Evolutionary conservation across 75 land plant genomes (phyloP).

Genomic region (Isoetes taiwanensis): DNA sequence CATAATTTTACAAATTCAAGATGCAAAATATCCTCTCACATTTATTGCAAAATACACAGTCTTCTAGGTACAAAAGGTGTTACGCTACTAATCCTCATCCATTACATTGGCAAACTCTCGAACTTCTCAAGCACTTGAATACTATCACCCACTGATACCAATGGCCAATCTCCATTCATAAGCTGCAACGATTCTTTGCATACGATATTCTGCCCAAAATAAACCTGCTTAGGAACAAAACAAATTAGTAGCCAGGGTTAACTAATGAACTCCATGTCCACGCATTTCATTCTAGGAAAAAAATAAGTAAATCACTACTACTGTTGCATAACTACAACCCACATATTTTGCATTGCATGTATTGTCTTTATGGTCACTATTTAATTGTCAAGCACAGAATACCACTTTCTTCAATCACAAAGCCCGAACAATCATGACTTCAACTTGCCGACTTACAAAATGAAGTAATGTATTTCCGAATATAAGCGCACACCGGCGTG

Average conservation of each 20-base stretch:
- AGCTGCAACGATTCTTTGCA: slow-evolving; percentile 33
- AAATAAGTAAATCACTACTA: too few relatives aligned
- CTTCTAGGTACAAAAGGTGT: too few relatives aligned
- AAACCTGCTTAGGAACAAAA: slow-evolving; percentile 34
- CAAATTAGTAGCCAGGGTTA: neutral
- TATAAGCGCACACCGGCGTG: too few relatives aligned
- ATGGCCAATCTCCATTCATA: neutral
- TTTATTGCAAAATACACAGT: too few relatives aligned
- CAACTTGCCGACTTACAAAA: neutral
- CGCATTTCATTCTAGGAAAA: neutral
- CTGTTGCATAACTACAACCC: too few relatives aligned
- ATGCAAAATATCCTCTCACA: too few relatives aligned
- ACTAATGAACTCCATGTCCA: too few relatives aligned
- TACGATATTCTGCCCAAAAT: slow-evolving; percentile 70
- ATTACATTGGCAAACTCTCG: too few relatives aligned
- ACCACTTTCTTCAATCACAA: neutral
- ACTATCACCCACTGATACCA: slow-evolving; percentile 7
- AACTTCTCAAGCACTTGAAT: slow-evolving; percentile 9
- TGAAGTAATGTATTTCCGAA: slow-evolving; percentile 24
- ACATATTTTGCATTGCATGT: too few relatives aligned
- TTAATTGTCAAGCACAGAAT: neutral
- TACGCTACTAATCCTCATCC: too few relatives aligned
- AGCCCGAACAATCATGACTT: neutral
- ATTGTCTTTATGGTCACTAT: neutral
- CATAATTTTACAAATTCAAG: too few relatives aligned